Conservation (phyloP, 2,329 filamentous ascomycete species). For the Knoxdaviesia proteae region DNA sequence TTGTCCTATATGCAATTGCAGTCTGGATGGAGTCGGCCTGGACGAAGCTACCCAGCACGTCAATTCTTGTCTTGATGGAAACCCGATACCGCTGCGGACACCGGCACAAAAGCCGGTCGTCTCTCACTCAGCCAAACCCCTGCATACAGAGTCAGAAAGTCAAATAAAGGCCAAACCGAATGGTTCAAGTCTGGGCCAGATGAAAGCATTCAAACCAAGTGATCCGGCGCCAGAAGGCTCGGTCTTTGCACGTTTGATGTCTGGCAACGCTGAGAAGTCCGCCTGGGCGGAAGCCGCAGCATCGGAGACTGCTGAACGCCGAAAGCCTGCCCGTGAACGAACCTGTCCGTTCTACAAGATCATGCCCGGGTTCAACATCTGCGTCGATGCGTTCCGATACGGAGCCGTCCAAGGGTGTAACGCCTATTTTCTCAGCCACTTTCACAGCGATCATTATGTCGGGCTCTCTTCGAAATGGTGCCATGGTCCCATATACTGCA, state of each 20-base stretch:
- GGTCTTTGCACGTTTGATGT: conserved; percentile 87
- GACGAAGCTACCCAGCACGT: conserved; percentile 69
- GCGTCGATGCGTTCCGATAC: conserved; percentile 90
- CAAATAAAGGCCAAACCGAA: conserved; percentile 47
- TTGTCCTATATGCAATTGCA: conserved; percentile 63
- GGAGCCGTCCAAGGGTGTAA: conserved; percentile 80
- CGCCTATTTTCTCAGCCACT: conserved; percentile 93
- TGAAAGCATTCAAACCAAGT: conserved; percentile 45
- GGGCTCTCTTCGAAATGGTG: conserved; percentile 74
- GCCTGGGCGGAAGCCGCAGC: conserved; percentile 81
- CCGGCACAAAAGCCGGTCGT: conserved; percentile 4
- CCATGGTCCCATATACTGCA: conserved; percentile 93
- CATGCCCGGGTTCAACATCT: conserved; percentile 77
- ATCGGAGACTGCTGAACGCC: conserved; percentile 54
- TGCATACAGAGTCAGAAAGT: conserved; percentile 19
- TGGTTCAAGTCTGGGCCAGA: conserved; percentile 58
- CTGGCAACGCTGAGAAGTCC: conserved; percentile 67
- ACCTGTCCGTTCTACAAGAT: conserved; percentile 99
- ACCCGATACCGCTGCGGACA: conserved; percentile 35
- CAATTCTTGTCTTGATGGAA: conserved; percentile 79
- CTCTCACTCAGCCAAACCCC: conserved; percentile 9
- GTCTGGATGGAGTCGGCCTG: conserved; percentile 33
- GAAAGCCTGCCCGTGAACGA: conserved; percentile 68
- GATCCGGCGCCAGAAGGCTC: conserved; percentile 26
- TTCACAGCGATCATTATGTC: conserved; percentile 94